Evolutionary conservation across 768 basidiomycete genomes (phyloP).

Genomic region (Russula virescens): DNA sequence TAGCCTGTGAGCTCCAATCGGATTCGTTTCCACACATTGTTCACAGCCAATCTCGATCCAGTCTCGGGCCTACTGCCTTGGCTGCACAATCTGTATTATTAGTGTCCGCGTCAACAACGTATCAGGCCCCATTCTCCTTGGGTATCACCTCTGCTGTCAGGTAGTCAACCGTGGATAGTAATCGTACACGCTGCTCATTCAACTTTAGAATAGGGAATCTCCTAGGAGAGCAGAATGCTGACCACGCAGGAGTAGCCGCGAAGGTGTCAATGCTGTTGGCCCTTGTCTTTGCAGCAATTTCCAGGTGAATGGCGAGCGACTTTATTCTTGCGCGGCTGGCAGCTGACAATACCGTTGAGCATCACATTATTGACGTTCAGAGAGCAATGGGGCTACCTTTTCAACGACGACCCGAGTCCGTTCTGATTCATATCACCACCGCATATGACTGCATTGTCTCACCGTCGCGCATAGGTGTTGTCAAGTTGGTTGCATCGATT

Average conservation of each 20-base stretch:
- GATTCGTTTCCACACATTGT: constrained; percentile 10
- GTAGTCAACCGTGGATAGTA: constrained; percentile 35
- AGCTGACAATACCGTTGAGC: constrained; percentile 27
- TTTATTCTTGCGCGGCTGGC: neutral
- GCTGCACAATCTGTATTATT: constrained; percentile 87
- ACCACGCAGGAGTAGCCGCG: constrained; percentile 65
- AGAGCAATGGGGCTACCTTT: constrained; percentile 49
- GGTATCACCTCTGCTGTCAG: constrained; percentile 82
- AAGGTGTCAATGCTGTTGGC: constrained; percentile 63
- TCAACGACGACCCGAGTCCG: constrained; percentile 49
- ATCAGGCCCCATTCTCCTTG: constrained; percentile 79
- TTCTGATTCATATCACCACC: neutral
- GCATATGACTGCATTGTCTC: neutral
- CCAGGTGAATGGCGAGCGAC: constrained; percentile 42
- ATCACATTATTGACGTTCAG: constrained; percentile 41
- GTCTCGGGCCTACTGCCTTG: constrained; percentile 72
- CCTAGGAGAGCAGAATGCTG: constrained; percentile 71
- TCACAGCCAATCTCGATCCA: constrained; percentile 31
- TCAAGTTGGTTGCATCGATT: constrained; percentile 46
- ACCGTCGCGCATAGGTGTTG: constrained; percentile 30
- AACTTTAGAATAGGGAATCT: constrained; percentile 73
- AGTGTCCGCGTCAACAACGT: constrained; percentile 68
- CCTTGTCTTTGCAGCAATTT: constrained; percentile 55
- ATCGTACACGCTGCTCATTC: neutral
- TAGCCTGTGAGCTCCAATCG: constrained; percentile 38